phyloP scores from a whole-genome alignment of 768 basidiomycete species.

The Brasilioporus rufonigricans region DNA sequence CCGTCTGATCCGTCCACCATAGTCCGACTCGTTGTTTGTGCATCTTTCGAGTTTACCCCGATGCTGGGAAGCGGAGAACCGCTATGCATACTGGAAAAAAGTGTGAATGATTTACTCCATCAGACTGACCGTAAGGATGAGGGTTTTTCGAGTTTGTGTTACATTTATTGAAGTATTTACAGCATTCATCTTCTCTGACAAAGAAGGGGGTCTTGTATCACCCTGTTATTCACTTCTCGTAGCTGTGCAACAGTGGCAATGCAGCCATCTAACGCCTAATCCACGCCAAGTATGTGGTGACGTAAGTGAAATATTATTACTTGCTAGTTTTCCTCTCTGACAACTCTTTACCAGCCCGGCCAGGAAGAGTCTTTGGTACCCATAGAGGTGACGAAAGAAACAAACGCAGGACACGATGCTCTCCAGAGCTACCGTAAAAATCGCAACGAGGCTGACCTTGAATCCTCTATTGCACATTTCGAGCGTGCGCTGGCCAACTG shows the following conservation, averaged over 20 bases:
- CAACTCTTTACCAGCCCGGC: background rate
- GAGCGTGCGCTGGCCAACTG: slow-evolving; percentile 3
- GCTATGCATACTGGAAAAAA: too few relatives aligned
- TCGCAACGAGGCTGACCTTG: background rate
- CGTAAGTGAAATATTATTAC: background rate
- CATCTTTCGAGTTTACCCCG: too few relatives aligned
- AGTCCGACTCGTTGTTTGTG: too few relatives aligned
- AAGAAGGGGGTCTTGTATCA: background rate
- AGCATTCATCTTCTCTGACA: too few relatives aligned
- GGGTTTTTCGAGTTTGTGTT: too few relatives aligned
- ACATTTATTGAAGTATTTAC: too few relatives aligned
- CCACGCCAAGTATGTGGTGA: background rate
- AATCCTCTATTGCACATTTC: background rate
- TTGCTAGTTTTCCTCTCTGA: background rate
- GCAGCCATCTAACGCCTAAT: background rate
- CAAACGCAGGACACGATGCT: slow-evolving; percentile 1
- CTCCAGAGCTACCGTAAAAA: background rate
- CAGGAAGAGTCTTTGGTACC: background rate
- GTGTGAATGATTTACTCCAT: too few relatives aligned
- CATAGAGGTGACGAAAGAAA: background rate
- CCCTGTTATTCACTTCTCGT: background rate
- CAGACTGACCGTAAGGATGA: too few relatives aligned
- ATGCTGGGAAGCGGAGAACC: too few relatives aligned
- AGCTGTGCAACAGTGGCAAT: background rate
- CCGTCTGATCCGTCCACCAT: too few relatives aligned